phyloP scores from a whole-genome alignment of 345 rosid species.

The Gossypioides kirkii region DNA sequence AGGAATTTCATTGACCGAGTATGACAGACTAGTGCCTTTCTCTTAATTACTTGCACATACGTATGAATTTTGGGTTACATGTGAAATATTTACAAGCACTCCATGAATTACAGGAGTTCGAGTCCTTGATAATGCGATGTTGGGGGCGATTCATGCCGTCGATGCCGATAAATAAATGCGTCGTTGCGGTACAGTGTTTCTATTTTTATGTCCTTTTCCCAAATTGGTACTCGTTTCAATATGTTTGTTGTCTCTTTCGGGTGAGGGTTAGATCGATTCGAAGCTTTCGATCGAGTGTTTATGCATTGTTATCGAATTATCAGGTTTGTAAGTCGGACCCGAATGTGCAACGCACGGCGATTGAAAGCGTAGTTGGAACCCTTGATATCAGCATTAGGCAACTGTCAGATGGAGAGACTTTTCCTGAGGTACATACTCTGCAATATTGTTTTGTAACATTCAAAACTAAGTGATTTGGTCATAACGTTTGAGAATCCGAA shows the following conservation, averaged over 20 bases:
- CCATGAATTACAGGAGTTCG: constrained; percentile 52
- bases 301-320: constrained; percentile 7
- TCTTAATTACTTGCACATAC: neutral
- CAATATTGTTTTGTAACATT: no score
- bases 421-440: constrained; percentile 59
- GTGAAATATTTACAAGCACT: constrained; percentile 6
- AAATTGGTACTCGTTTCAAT: neutral
- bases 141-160: constrained; percentile 24
- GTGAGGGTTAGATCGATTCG: neutral
- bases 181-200: constrained; percentile 48
- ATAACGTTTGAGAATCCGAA: neutral
- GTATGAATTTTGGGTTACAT: neutral
- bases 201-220: neutral
- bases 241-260: neutral
- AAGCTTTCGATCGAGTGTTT: no score
- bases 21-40: constrained; percentile 10
- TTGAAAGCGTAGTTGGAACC: constrained; percentile 82
- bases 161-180: constrained; percentile 26
- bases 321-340: constrained; percentile 65
- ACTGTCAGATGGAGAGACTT: constrained; percentile 65
- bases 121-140: constrained; percentile 58
- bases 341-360: constrained; percentile 47
- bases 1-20: constrained; percentile 92
- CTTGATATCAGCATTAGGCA: constrained; percentile 65
- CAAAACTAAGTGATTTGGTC: neutral